These are phyloP conservation scores for Pichia pseudocactophila DNA, from an alignment of 805 yeast species.

Conservation along the genomic window DNA sequence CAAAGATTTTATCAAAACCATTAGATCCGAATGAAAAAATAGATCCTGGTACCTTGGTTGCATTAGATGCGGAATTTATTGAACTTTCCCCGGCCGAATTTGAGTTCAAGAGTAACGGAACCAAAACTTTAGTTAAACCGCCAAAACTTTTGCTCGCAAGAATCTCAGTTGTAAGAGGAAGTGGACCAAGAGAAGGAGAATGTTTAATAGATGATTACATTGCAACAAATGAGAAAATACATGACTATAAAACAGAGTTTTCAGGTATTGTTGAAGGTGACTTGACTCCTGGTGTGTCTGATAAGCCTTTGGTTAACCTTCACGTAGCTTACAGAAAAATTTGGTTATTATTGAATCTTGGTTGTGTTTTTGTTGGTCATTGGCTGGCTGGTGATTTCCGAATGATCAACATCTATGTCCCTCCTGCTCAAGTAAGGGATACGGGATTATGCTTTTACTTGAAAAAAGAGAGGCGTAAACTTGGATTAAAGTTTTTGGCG, in stretches of 20 bases:
- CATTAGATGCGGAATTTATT: slow-evolving; percentile 97
- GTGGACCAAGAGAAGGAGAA: slow-evolving; percentile 54
- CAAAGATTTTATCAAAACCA: slow-evolving; percentile 56
- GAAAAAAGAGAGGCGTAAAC: slow-evolving; percentile 63
- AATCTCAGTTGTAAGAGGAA: slow-evolving; percentile 75
- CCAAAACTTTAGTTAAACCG: slow-evolving; percentile 63
- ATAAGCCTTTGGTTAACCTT: slow-evolving; percentile 62
- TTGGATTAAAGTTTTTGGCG: slow-evolving; percentile 80
- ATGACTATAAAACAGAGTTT: slow-evolving; percentile 79
- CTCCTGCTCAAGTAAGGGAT: slow-evolving; percentile 77
- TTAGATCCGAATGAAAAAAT: slow-evolving; percentile 67
- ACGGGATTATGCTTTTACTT: slow-evolving; percentile 75
- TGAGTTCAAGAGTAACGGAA: slow-evolving; percentile 70
- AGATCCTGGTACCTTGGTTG: slow-evolving; percentile 63
- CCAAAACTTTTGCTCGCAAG: slow-evolving; percentile 73
- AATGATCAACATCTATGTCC: slow-evolving; percentile 86
- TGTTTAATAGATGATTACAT: slow-evolving; percentile 94
- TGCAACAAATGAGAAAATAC: slow-evolving; percentile 58
- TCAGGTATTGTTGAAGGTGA: slow-evolving; percentile 96
- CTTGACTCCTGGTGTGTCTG: slow-evolving; percentile 58
- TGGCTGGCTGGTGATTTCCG: slow-evolving; percentile 88
- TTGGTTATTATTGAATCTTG: slow-evolving; percentile 83
- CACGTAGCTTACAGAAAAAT: slow-evolving; percentile 80
- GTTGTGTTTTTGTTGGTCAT: slow-evolving; percentile 92
- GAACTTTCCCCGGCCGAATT: slow-evolving; percentile 66